Conservation (phyloP, 805 yeast genomes). For the Pichia sporocuriosa region DNA sequence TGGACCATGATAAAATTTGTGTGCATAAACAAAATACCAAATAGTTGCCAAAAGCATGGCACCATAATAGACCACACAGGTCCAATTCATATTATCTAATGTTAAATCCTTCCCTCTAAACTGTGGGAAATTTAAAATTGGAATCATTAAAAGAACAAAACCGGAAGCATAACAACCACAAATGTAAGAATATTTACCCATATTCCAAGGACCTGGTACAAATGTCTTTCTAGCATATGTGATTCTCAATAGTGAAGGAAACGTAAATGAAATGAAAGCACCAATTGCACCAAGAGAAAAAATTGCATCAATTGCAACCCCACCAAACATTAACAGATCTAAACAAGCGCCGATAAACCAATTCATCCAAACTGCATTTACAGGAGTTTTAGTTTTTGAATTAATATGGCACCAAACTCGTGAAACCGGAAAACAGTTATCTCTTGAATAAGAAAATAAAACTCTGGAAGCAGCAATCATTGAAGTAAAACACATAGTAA, state of each 20-base stretch:
- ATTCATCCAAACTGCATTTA: constrained; percentile 43
- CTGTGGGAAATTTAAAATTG: constrained; percentile 45
- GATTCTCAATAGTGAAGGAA: constrained; percentile 36
- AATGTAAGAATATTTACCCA: constrained; percentile 34
- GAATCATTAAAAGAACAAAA: constrained; percentile 39
- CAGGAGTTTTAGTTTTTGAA: constrained; percentile 37
- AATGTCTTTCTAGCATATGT: constrained; percentile 36
- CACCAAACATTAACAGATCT: constrained; percentile 36
- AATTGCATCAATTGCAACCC: constrained; percentile 43
- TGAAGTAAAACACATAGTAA: constrained; percentile 46
- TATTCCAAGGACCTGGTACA: constrained; percentile 40
- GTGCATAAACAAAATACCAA: constrained; percentile 43
- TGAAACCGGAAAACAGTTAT: constrained; percentile 42
- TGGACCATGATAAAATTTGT: constrained; percentile 50
- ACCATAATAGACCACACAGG: constrained; percentile 40
- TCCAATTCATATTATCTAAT: constrained; percentile 44
- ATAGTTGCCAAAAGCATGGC: constrained; percentile 28
- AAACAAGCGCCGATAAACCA: constrained; percentile 32
- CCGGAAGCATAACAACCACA: constrained; percentile 34
- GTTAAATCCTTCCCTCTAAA: constrained; percentile 33
- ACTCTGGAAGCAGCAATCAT: constrained; percentile 60
- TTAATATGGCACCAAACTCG: constrained; percentile 34
- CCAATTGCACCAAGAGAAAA: constrained; percentile 46
- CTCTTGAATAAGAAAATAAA: constrained; percentile 54
- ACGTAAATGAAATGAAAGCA: constrained; percentile 41